phyloP scores from a whole-genome alignment of 2,329 filamentous ascomycete species.

The Fusarium sacchari region DNA sequence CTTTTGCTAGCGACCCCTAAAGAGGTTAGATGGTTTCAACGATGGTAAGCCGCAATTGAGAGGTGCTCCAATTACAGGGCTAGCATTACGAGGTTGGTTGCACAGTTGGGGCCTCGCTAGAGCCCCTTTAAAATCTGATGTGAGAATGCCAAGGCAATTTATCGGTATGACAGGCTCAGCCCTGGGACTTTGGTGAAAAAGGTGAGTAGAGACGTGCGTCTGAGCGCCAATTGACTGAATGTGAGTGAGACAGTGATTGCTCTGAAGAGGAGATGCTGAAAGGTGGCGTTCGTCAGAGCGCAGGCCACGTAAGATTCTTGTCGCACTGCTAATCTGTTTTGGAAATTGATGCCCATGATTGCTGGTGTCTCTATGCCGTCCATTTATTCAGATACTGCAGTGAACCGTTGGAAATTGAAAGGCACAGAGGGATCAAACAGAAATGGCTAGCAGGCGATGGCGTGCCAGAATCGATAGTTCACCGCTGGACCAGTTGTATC shows the following conservation, averaged over 20 bases:
- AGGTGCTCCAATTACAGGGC: conserved; percentile 1
- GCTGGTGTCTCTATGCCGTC: background rate
- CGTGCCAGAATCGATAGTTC: background rate
- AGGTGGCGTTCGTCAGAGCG: background rate
- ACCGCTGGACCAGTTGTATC: background rate
- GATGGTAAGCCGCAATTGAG: background rate
- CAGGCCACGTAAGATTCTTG: background rate
- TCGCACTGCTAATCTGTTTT: background rate
- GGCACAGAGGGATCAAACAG: background rate
- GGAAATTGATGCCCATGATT: background rate
- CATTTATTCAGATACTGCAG: background rate
- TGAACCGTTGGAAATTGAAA: background rate
- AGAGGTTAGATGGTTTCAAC: conserved; percentile 9
- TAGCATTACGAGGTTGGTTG: background rate
- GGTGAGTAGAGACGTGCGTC: background rate
- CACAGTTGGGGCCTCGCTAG: conserved; percentile 7
- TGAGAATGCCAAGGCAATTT: conserved; percentile 5
- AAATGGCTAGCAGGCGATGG: background rate
- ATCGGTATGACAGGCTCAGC: background rate
- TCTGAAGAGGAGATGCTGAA: background rate
- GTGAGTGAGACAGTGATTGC: background rate
- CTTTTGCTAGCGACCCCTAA: background rate
- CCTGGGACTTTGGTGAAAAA: background rate
- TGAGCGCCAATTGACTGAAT: background rate
- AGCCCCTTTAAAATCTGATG: conserved; percentile 18